Percentiles rank a stretch among this genome's conserved stretches.
Conservation (phyloP, 495 filamentous ascomycete genomes). For the Aspergillus panamensis region DNA sequence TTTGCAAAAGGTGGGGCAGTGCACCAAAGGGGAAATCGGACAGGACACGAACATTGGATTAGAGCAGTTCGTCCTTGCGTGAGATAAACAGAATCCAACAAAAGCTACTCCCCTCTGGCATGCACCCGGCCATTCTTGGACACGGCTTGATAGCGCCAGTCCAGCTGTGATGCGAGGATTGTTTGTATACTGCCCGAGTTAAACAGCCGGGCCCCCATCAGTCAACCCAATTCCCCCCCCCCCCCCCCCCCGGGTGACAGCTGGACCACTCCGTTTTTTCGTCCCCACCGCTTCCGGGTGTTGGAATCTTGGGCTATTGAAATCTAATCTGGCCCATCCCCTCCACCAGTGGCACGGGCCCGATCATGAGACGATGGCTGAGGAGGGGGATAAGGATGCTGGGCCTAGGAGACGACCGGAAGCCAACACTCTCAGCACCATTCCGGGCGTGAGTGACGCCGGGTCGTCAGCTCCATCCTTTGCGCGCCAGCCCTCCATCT, state of each 20-base stretch:
- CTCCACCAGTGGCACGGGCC: constrained; percentile 8
- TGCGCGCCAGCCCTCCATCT: constrained; percentile 2
- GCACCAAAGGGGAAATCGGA: constrained; percentile 27
- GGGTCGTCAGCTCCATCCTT: constrained; percentile 3
- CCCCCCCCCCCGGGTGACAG: constrained; percentile 17
- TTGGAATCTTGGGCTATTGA: background rate
- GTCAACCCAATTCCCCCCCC: constrained; percentile 3
- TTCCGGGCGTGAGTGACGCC: background rate
- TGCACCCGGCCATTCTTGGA: background rate
- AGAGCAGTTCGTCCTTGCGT: background rate
- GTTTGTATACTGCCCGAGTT: constrained; percentile 9
- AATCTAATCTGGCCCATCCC: background rate
- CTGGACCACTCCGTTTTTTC: constrained; percentile 7
- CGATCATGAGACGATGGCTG: constrained; percentile 28
- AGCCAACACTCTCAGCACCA: background rate
- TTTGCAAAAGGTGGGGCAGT: constrained; percentile 12
- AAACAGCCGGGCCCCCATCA: constrained; percentile 1
- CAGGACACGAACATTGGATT: constrained; percentile 25
- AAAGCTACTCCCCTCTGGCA: background rate
- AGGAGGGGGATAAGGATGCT: constrained; percentile 18
- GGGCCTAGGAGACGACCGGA: background rate
- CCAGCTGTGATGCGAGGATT: constrained; percentile 9
- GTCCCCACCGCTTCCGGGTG: background rate
- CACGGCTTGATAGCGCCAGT: background rate
- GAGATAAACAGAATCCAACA: background rate